phyloP scores from a whole-genome alignment of 768 basidiomycete species.

The Mycena sanguinolenta region DNA sequence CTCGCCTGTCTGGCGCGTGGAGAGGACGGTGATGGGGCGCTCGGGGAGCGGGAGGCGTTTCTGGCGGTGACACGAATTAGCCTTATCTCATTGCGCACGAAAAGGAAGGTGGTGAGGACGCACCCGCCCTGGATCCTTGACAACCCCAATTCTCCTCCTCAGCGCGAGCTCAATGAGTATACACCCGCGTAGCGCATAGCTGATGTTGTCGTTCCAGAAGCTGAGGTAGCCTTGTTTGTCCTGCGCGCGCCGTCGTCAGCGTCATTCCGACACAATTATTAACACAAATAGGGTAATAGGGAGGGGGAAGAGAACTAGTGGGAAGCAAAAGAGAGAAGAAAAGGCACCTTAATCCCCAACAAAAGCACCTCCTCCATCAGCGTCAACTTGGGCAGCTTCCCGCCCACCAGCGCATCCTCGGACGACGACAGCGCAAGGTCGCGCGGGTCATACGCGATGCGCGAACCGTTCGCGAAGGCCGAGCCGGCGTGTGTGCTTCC shows the following conservation, averaged over 20 bases:
- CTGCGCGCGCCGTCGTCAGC: no score
- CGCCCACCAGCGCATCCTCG: background rate
- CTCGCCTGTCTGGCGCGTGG: slow-evolving; percentile 88
- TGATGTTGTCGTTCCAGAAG: background rate
- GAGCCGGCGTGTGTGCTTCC: background rate
- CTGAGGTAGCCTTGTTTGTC: background rate
- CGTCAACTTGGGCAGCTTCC: background rate
- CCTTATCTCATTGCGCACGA: no score
- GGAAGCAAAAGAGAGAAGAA: no score
- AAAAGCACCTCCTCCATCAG: background rate
- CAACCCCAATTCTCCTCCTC: background rate
- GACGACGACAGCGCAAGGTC: background rate
- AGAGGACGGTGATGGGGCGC: background rate
- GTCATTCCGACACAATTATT: no score
- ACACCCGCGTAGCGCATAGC: background rate
- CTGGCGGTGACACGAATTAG: background rate
- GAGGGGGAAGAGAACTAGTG: no score
- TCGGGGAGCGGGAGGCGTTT: background rate
- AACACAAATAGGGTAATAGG: no score
- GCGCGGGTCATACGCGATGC: background rate
- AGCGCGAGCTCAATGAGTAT: background rate
- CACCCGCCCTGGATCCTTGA: background rate
- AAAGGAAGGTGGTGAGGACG: background rate
- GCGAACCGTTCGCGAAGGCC: background rate
- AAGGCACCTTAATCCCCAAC: background rate